These are phyloP conservation scores for Sonneratia alba DNA, from an alignment of 345 rosid species.

Conservation along the genomic window DNA sequence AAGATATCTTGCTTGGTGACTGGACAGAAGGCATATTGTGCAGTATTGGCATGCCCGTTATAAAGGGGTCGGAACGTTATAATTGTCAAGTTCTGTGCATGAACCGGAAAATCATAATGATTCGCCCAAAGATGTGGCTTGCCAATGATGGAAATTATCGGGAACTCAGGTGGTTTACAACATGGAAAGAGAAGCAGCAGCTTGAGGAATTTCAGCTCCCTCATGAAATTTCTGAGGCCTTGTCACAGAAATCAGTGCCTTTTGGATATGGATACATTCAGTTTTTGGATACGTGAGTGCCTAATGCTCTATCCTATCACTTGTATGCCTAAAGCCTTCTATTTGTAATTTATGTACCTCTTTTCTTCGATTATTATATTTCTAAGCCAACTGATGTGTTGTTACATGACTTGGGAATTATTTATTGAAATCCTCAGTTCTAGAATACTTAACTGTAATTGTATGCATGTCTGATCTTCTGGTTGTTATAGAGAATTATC, in stretches of 20 bases:
- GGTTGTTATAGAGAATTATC: neutral
- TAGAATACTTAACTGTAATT: neutral
- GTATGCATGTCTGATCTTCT: neutral
- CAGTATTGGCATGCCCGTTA: conserved; percentile 91
- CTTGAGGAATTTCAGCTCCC: conserved; percentile 80
- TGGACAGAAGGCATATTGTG: conserved; percentile 83
- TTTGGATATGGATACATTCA: conserved; percentile 88
- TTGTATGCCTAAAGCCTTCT: too few species aligned
- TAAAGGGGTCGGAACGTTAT: conserved; percentile 84
- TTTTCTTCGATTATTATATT: neutral
- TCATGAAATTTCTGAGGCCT: conserved; percentile 49
- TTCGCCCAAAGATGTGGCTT: conserved; percentile 90
- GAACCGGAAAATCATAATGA: conserved; percentile 71
- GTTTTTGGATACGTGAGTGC: conserved; percentile 75
- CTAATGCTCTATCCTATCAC: neutral
- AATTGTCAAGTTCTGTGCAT: conserved; percentile 89
- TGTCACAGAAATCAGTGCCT: conserved; percentile 64
- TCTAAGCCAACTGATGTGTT: neutral
- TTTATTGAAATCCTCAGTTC: neutral
- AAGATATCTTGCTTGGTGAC: conserved; percentile 65
- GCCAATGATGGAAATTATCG: conserved; percentile 88
- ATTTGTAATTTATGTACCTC: neutral
- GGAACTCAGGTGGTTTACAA: conserved; percentile 84
- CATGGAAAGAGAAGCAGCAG: conserved; percentile 70
- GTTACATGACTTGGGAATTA: neutral